A percentile compares a stretch with the other conserved stretches of the same genome.
Conservation (phyloP, 768 basidiomycete genomes). For the Suillus plorans region DNA sequence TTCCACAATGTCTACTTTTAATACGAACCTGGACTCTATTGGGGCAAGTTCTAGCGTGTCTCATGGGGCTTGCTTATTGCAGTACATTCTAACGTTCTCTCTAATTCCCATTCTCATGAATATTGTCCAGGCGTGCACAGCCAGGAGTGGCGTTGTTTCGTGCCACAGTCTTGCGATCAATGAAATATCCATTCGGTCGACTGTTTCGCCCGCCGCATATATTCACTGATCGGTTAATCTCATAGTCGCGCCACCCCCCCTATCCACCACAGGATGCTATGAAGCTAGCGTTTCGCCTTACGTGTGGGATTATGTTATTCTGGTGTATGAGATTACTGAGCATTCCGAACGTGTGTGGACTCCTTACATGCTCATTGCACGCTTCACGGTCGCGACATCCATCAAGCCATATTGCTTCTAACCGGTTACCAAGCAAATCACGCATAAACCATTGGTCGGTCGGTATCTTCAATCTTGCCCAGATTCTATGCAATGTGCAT, state of each 20-base stretch:
- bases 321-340: slow-evolving; percentile 10
- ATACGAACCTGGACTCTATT: slow-evolving; percentile 6
- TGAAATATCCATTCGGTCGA: not conserved
- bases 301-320: slow-evolving; percentile 32
- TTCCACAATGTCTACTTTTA: slow-evolving; percentile 1
- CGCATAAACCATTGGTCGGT: not conserved
- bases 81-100: not conserved
- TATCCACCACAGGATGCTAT: not conserved
- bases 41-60: not conserved
- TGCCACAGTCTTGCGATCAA: not conserved
- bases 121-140: slow-evolving; percentile 1
- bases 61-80: slow-evolving; percentile 3
- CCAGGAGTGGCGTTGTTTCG: not conserved
- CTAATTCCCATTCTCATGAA: not conserved
- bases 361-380: not conserved
- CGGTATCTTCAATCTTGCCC: not conserved
- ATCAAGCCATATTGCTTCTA: slow-evolving; percentile 3
- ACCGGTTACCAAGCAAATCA: not conserved
- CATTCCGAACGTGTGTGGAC: not conserved
- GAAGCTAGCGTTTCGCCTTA: slow-evolving; percentile 16
- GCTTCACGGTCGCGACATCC: not conserved
- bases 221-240: not conserved
- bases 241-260: slow-evolving; percentile 3
- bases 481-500: not conserved
- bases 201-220: not conserved